These are phyloP conservation scores for Sporothrix variecibatus DNA, from an alignment of 2,329 filamentous ascomycete species.

Conservation along the genomic window DNA sequence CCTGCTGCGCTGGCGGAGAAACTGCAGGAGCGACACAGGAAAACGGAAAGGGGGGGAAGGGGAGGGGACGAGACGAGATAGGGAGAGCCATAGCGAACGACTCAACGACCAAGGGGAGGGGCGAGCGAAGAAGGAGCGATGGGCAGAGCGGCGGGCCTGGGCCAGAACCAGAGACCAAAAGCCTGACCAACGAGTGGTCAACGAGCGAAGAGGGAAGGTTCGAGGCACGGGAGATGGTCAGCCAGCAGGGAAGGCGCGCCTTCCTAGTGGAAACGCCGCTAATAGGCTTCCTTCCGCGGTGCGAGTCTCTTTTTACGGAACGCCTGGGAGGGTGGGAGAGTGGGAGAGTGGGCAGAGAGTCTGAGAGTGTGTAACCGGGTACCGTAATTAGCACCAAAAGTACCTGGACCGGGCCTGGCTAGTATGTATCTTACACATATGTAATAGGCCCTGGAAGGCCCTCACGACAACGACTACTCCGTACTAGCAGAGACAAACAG, in stretches of 20 bases:
- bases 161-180: not conserved
- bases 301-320: not conserved
- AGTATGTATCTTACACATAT: too few species aligned
- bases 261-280: conserved; percentile 2
- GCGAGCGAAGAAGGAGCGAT: conserved; percentile 19
- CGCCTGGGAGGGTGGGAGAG: not conserved
- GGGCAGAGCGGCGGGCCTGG: conserved; percentile 6
- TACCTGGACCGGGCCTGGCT: not conserved
- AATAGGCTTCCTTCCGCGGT: conserved; percentile 3
- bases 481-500: not conserved
- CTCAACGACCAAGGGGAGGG: not conserved
- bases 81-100: not conserved
- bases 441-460: not conserved
- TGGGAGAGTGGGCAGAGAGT: not conserved
- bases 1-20: conserved; percentile 20
- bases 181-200: conserved; percentile 6
- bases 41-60: conserved; percentile 19
- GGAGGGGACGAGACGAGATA: conserved; percentile 8
- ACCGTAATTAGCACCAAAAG: conserved; percentile 4
- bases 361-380: not conserved
- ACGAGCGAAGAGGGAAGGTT: conserved; percentile 22
- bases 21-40: conserved; percentile 3
- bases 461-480: not conserved
- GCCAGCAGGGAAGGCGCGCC: conserved; percentile 20
- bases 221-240: conserved; percentile 22